Evolutionary conservation across 176 grass and related monocot genomes (phyloP).

Genomic region (Eleusine indica): DNA sequence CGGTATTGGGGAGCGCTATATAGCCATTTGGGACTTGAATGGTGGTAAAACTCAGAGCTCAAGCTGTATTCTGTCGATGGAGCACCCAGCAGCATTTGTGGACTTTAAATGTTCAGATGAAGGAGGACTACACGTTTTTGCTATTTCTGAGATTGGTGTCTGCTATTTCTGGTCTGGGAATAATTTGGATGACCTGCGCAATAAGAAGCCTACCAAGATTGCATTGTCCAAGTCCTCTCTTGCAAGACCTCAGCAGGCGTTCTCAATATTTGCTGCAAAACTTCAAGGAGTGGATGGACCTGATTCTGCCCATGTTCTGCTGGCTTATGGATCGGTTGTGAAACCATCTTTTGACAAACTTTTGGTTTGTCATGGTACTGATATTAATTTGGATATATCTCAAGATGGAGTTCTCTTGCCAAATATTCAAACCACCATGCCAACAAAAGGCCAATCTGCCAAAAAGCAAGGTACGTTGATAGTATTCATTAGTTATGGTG

Average conservation of each 20-base stretch:
- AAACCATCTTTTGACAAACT: constrained; percentile 91
- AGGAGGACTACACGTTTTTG: constrained; percentile 61
- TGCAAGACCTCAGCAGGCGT: constrained; percentile 49
- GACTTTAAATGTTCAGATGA: constrained; percentile 61
- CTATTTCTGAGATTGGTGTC: constrained; percentile 81
- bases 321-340: constrained; percentile 84
- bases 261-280: constrained; percentile 75
- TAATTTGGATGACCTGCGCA: constrained; percentile 57
- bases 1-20: constrained; percentile 80
- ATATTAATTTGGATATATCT: constrained; percentile 71
- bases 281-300: constrained; percentile 63
- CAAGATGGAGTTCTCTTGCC: constrained; percentile 83
- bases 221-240: constrained; percentile 47
- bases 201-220: constrained; percentile 82
- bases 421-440: constrained; percentile 32
- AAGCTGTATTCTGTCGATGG: constrained; percentile 79
- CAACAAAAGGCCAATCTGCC: constrained; percentile 56
- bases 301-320: constrained; percentile 65
- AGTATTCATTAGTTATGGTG: constrained; percentile 13
- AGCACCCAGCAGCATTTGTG: constrained; percentile 80
- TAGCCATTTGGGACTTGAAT: constrained; percentile 87
- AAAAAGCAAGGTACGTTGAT: constrained; percentile 63
- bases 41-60: constrained; percentile 62
- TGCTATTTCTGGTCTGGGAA: constrained; percentile 90
- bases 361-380: constrained; percentile 62